Conservation (phyloP, 192 early-diverging fungal species). For the Backusella tuberculispora region DNA sequence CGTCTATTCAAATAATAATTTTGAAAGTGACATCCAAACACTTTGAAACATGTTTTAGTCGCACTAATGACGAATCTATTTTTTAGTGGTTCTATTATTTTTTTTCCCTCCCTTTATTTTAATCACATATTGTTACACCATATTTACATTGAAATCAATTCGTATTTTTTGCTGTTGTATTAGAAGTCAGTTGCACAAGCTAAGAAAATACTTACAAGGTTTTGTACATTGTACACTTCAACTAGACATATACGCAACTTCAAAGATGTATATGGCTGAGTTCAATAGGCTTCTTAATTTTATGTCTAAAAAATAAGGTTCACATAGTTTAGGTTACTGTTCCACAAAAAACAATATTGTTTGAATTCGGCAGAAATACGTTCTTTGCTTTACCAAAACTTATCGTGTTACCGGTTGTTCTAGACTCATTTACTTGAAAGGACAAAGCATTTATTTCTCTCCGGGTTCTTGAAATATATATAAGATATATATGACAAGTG, state of each 20-base stretch:
- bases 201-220: neutral
- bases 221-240: neutral
- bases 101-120: neutral
- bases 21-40: neutral
- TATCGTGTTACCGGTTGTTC: slow-evolving; percentile 16
- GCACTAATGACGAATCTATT: slow-evolving; percentile 4
- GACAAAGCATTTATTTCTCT: neutral
- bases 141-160: neutral
- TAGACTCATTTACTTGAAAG: slow-evolving; percentile 13
- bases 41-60: slow-evolving; percentile 11
- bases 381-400: neutral
- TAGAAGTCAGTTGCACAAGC: neutral
- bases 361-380: neutral
- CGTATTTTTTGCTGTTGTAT: neutral
- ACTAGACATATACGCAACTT: neutral
- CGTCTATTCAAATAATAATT: neutral
- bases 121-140: neutral
- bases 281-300: neutral
- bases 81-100: neutral
- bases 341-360: neutral
- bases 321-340: neutral
- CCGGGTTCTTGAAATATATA: neutral
- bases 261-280: neutral
- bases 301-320: neutral
- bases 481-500: too few species aligned